Base-by-base conservation (phyloP, 176 grass and related monocot genomes). In the Echinochloa phyllopogon region DNA sequence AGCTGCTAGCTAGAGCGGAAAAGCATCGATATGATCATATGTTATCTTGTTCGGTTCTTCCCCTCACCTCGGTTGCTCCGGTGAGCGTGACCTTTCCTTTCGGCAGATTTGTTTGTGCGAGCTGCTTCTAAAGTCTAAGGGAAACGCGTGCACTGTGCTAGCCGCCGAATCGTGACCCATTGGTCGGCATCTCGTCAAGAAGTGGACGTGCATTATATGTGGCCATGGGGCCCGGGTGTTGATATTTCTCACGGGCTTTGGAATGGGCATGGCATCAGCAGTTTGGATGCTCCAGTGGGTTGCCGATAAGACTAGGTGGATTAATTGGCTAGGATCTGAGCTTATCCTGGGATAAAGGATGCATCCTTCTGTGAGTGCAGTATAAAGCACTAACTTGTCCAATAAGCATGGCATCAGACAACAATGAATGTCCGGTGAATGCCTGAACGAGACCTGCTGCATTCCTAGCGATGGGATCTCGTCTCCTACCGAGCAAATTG, bases 191-290 rank as follows among this genome's bases (percentile, higher is more conserved):
- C 84, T 13, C 49, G 79, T 66, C 74, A 8, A 55, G 84, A 87
- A 60, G 68, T 79, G 84, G 88, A 90, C 80, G 84, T 57, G 88
- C 88, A 90, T 47, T 86, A 75, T 86, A 75, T 36, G 21, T 24
- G 71, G 6, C 20, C 81, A 21, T 49, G 82, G 87, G 33, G 42
- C 61, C 83, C 51, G 18, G 77, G 18, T 25, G 39, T 69, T 52
- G 69, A 70, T 45, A 24, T 81, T 61, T 81, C 77, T 86, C 16
- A 49, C 53, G 13, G 63, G 41, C 33, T 78, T 77, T 47, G 10
- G 75, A 60, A 78, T 78, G 39, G 57, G 40, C 57, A 63, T 62
- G 29, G 17, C n/a, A 40, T 72, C 16, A 48, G 40, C 5, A 36
- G 47, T 4, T 10, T 56, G 79, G 79, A 53, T 81, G 49, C 4